Conservation (phyloP, 768 basidiomycete genomes). For the Lanmaoa rubissima region DNA sequence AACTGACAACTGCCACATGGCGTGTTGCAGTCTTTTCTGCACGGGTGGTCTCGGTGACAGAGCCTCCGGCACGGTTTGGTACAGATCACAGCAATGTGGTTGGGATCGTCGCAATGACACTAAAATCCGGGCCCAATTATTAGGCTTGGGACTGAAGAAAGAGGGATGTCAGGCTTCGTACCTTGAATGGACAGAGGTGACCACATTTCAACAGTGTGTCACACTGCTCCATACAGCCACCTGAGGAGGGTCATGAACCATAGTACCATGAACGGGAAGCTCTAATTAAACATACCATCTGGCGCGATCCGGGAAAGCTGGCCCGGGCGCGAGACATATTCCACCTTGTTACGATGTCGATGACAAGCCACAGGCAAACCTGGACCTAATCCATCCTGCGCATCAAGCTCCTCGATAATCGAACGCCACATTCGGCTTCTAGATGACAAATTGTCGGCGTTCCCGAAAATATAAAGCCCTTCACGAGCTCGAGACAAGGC, state of each 20-base stretch:
- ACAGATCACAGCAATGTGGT: conserved; percentile 50
- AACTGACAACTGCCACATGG: conserved; percentile 55
- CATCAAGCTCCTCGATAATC: conserved; percentile 57
- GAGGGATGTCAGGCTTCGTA: conserved; percentile 20
- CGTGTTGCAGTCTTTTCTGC: conserved; percentile 47
- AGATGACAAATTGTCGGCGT: conserved; percentile 51
- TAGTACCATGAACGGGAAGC: neutral
- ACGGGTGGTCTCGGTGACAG: conserved; percentile 59
- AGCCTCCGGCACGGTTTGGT: conserved; percentile 47
- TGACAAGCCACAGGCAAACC: conserved; percentile 58
- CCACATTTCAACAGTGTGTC: conserved; percentile 54
- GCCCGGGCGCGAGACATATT: conserved; percentile 49
- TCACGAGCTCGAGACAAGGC: conserved; percentile 73
- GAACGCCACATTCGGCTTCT: conserved; percentile 56
- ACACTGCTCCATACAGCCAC: conserved; percentile 64
- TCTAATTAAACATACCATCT: conserved; percentile 41
- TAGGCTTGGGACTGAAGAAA: neutral
- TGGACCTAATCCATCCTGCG: conserved; percentile 43
- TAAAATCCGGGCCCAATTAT: conserved; percentile 19
- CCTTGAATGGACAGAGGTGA: conserved; percentile 63
- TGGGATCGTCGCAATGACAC: conserved; percentile 62
- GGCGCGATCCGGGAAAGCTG: conserved; percentile 50
- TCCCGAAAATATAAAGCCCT: conserved; percentile 73
- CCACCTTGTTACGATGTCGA: conserved; percentile 46
- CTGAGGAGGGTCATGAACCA: conserved; percentile 27